A percentile compares a stretch with the other conserved stretches of the same genome.
These are phyloP conservation scores for Diatrype stigma DNA, from an alignment of 2,329 filamentous ascomycete species.

Conservation along the genomic window DNA sequence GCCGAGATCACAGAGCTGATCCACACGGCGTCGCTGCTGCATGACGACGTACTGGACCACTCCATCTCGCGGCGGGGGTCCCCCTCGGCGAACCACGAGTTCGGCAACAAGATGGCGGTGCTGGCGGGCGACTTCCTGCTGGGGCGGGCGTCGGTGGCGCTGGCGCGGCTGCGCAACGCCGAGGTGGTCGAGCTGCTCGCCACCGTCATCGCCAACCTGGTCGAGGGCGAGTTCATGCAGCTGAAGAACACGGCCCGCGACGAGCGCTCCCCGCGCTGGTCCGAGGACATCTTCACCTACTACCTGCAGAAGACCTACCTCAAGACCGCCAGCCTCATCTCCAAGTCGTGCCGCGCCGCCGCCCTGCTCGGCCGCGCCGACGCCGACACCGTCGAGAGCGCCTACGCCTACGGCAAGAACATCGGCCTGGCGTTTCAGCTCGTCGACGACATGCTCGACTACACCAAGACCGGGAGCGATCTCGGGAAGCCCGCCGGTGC, in stretches of 20 bases:
- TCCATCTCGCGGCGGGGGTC: constrained; percentile 78
- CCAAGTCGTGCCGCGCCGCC: constrained; percentile 88
- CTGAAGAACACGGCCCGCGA: constrained; percentile 91
- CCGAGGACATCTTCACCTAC: constrained; percentile 83
- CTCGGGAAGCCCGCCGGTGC: constrained; percentile 93
- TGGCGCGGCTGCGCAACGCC: constrained; percentile 84
- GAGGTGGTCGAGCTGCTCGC: constrained; percentile 93
- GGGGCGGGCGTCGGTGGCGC: constrained; percentile 85
- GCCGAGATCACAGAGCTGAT: constrained; percentile 98
- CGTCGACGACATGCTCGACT: constrained; percentile 97
- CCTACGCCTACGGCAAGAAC: constrained; percentile 90
- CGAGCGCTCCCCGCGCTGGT: constrained; percentile 79
- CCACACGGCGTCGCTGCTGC: constrained; percentile 90
- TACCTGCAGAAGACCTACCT: constrained; percentile 98
- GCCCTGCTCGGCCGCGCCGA: constrained; percentile 79
- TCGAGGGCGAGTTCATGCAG: constrained; percentile 99
- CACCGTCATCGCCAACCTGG: constrained; percentile 94
- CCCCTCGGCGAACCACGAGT: constrained; percentile 87
- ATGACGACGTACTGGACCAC: constrained; percentile 97
- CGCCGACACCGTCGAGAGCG: constrained; percentile 77
- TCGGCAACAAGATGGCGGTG: constrained; percentile 99
- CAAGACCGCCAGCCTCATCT: constrained; percentile 93
- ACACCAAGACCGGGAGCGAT: constrained; percentile 79
- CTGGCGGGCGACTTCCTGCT: constrained; percentile 95
- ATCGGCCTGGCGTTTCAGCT: constrained; percentile 93